A percentile compares a stretch with the other conserved stretches of the same genome.
Conservation (phyloP, 2,329 filamentous ascomycete genomes). For the Cordyceps cateniannulata region DNA sequence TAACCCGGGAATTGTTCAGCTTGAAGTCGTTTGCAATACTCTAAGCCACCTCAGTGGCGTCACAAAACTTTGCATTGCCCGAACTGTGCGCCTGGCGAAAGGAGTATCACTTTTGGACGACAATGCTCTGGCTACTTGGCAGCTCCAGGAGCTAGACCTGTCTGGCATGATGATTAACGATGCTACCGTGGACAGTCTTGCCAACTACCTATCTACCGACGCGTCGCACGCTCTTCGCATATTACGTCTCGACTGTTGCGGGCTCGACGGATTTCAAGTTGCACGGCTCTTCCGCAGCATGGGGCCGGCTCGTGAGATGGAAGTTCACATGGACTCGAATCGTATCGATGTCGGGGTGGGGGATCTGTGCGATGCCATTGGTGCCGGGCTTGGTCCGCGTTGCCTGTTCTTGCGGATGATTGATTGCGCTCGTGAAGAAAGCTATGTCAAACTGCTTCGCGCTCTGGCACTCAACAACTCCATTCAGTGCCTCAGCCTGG, state of each 20-base stretch:
- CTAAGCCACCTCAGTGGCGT: slow-evolving; percentile 38
- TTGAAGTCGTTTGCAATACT: slow-evolving; percentile 38
- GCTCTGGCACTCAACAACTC: slow-evolving; percentile 44
- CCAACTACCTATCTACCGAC: slow-evolving; percentile 37
- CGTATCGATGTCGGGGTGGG: slow-evolving; percentile 47
- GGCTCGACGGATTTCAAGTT: slow-evolving; percentile 43
- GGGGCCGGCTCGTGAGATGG: slow-evolving; percentile 40
- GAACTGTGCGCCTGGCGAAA: slow-evolving; percentile 41
- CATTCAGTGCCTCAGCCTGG: slow-evolving; percentile 46
- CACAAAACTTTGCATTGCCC: slow-evolving; percentile 42
- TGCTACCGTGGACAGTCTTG: slow-evolving; percentile 40
- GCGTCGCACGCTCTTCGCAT: slow-evolving; percentile 36
- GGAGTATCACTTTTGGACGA: slow-evolving; percentile 41
- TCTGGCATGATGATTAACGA: slow-evolving; percentile 49
- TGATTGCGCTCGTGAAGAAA: slow-evolving; percentile 46
- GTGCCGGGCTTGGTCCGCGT: slow-evolving; percentile 40
- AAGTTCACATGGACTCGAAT: slow-evolving; percentile 45
- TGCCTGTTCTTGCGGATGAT: slow-evolving; percentile 50
- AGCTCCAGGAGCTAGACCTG: slow-evolving; percentile 48
- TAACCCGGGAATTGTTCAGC: slow-evolving; percentile 45
- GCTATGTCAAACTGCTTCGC: slow-evolving; percentile 43
- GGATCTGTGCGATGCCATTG: slow-evolving; percentile 42
- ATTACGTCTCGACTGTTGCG: slow-evolving; percentile 45
- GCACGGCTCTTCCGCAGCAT: slow-evolving; percentile 45
- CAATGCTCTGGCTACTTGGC: slow-evolving; percentile 35